A percentile compares a stretch with the other conserved stretches of the same genome.
These are phyloP conservation scores for Globisporangium okanoganense DNA, from an alignment of 352 stramenopile genomes.

Conservation along the genomic window DNA sequence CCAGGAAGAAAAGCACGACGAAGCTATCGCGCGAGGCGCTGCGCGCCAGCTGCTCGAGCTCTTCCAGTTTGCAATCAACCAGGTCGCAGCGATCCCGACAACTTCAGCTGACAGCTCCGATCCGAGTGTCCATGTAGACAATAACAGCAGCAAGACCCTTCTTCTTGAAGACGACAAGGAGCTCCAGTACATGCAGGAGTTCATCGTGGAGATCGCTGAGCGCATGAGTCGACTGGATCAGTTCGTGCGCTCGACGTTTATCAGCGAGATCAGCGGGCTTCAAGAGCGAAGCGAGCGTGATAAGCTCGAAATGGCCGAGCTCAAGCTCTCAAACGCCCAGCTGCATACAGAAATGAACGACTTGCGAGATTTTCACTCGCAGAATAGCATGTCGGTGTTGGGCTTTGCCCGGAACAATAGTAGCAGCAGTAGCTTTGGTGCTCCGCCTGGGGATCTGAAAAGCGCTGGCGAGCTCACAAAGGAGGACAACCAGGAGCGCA, in stretches of 20 bases:
- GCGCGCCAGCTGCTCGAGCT: slow-evolving; percentile 41
- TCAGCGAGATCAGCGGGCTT: slow-evolving; percentile 25
- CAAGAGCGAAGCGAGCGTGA: slow-evolving; percentile 8
- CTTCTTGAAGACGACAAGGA: slow-evolving; percentile 18
- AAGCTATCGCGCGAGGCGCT: slow-evolving; percentile 39
- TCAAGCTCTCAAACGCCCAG: slow-evolving; percentile 19
- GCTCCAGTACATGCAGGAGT: slow-evolving; percentile 40
- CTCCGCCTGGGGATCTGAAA: neutral
- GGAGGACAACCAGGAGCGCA: neutral
- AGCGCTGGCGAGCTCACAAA: neutral
- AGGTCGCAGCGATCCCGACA: slow-evolving; percentile 24
- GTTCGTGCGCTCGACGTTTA: slow-evolving; percentile 34
- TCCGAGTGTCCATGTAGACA: neutral
- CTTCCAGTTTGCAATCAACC: slow-evolving; percentile 44
- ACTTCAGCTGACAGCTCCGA: neutral
- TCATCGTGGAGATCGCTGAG: slow-evolving; percentile 34
- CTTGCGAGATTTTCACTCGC: slow-evolving; percentile 38
- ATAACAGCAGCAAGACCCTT: neutral
- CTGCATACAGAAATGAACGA: slow-evolving; percentile 40
- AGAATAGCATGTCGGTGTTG: slow-evolving; percentile 20
- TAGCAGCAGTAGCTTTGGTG: neutral
- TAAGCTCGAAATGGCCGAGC: slow-evolving; percentile 12
- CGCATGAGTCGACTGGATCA: slow-evolving; percentile 34
- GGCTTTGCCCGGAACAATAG: slow-evolving; percentile 1
- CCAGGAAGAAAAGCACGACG: slow-evolving; percentile 45